Percentiles rank a stretch among this genome's conserved stretches.
Evolutionary conservation across 805 yeast genomes (phyloP).

Genomic region (Ogataea parapolymorpha): DNA sequence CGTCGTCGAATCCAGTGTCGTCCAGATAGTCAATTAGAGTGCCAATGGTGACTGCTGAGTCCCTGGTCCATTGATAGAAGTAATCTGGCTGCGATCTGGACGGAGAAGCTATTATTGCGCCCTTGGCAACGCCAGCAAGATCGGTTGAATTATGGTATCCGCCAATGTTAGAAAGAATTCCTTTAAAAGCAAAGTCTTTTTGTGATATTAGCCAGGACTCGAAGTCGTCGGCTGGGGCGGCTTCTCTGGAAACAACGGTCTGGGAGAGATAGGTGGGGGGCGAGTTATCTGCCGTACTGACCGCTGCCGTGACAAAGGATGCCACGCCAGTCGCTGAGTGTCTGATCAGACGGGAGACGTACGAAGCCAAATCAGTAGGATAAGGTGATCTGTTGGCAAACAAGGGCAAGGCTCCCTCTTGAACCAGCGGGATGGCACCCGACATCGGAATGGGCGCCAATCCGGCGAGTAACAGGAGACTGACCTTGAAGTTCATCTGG

Average conservation of each 20-base stretch:
- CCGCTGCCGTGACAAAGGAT: not conserved
- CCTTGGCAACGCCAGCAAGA: constrained; percentile 45
- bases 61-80: constrained; percentile 88
- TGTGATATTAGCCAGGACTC: constrained; percentile 49
- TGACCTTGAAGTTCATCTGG: not conserved
- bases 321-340: constrained; percentile 14
- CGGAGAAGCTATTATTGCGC: constrained; percentile 85
- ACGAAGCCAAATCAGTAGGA: constrained; percentile 1
- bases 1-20: constrained; percentile 35
- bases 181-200: constrained; percentile 38
- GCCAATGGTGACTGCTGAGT: constrained; percentile 75
- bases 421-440: constrained; percentile 12
- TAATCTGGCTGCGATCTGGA: constrained; percentile 71
- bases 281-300: not conserved
- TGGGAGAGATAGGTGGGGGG: constrained; percentile 14
- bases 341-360: constrained; percentile 10
- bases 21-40: constrained; percentile 56
- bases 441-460: constrained; percentile 2
- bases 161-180: constrained; percentile 55
- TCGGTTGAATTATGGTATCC: constrained; percentile 37
- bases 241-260: constrained; percentile 20
- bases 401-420: constrained; percentile 1
- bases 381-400: not conserved
- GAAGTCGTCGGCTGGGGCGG: constrained; percentile 36
- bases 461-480: constrained; percentile 1